Percentiles rank a stretch among this genome's conserved stretches.
Conservation (phyloP, 805 yeast genomes). For the Brettanomyces sp. region DNA sequence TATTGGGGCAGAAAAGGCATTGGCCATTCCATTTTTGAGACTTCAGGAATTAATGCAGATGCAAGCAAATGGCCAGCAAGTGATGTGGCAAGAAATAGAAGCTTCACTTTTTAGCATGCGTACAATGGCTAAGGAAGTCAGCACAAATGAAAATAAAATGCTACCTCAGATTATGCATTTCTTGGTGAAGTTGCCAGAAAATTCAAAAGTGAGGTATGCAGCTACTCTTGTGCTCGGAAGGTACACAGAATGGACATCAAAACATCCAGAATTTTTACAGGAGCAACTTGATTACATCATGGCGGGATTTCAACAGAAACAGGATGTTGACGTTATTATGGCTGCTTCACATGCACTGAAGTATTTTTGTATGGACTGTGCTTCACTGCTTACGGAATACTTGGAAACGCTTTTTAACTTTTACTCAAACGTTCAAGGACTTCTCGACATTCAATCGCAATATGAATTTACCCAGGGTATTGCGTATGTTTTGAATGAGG, state of each 20-base stretch:
- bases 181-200: conserved; percentile 68
- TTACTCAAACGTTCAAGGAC: conserved; percentile 45
- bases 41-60: conserved; percentile 33
- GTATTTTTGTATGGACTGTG: conserved; percentile 92
- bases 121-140: conserved; percentile 89
- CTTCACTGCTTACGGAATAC: conserved; percentile 50
- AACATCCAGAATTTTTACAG: conserved; percentile 75
- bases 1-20: conserved; percentile 65
- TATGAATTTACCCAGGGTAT: conserved; percentile 84
- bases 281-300: conserved; percentile 78
- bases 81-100: conserved; percentile 81
- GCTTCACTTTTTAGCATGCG: conserved; percentile 85
- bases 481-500: conserved; percentile 67
- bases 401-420: conserved; percentile 69
- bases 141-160: conserved; percentile 49
- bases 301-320: conserved; percentile 47
- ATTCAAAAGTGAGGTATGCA: conserved; percentile 81
- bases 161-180: conserved; percentile 71
- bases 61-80: conserved; percentile 21
- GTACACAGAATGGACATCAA: conserved; percentile 90
- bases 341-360: conserved; percentile 92
- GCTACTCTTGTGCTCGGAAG: conserved; percentile 92
- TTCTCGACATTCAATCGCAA: conserved; percentile 58
- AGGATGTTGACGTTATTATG: conserved; percentile 43
- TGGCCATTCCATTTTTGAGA: conserved; percentile 58